Percentiles rank a stretch among this genome's conserved stretches.
phyloP scores from a whole-genome alignment of 2,329 filamentous ascomycete species.

The Coniochaeta hoffmannii region DNA sequence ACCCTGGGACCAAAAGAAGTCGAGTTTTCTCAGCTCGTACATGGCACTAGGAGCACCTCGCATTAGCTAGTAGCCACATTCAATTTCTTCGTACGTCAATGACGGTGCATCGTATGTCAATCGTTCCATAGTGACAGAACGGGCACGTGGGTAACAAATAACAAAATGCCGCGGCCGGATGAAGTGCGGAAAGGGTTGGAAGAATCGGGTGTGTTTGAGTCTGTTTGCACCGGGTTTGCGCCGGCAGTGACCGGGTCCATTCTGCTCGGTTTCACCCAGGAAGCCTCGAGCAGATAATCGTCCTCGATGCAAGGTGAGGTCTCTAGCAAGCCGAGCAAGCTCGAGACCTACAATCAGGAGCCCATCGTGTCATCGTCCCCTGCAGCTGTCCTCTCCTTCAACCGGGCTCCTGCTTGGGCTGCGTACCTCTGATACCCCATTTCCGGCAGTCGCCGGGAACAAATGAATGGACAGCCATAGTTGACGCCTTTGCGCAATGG shows the following conservation, averaged over 20 bases:
- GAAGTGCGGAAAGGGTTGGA: neutral
- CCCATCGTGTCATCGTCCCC: neutral
- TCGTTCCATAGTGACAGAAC: neutral
- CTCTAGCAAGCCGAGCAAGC: too few species aligned
- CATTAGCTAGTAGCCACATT: neutral
- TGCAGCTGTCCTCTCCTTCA: neutral
- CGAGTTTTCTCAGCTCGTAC: neutral
- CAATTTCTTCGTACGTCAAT: neutral
- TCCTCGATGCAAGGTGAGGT: too few species aligned
- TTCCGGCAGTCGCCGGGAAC: neutral
- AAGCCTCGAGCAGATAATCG: too few species aligned
- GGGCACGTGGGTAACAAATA: neutral
- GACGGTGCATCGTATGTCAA: slow-evolving; percentile 1
- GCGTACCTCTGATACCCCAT: neutral
- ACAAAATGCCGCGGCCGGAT: neutral
- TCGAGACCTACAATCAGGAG: neutral
- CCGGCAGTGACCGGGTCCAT: neutral
- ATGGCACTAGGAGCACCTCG: neutral
- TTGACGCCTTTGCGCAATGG: neutral
- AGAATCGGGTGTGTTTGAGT: neutral
- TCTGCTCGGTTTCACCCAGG: neutral
- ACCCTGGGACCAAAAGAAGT: neutral
- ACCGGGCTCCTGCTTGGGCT: neutral
- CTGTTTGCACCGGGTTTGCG: neutral
- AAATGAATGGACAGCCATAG: neutral